phyloP scores from a whole-genome alignment of 192 early-diverging fungal species.

The Coemansia sp. region DNA sequence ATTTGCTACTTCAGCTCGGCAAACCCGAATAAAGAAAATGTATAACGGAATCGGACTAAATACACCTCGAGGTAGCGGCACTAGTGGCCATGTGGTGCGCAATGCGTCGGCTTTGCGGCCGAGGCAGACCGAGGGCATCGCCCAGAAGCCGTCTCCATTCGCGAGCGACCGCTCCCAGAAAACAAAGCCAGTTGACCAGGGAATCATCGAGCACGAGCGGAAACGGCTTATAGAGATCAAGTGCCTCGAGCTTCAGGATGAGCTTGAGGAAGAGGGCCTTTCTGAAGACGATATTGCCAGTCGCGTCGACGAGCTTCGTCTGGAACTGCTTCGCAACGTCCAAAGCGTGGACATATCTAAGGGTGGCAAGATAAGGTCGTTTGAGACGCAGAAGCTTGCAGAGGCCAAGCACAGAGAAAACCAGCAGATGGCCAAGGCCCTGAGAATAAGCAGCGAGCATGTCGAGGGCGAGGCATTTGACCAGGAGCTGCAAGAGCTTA shows the following conservation, averaged over 20 bases:
- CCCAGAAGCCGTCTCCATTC: slow-evolving; percentile 1
- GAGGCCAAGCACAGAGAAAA: slow-evolving; percentile 72
- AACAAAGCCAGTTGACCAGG: slow-evolving; percentile 37
- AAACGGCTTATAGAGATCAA: slow-evolving; percentile 86
- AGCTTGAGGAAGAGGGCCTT: slow-evolving; percentile 74
- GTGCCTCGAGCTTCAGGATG: slow-evolving; percentile 74
- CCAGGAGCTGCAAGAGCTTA: slow-evolving; percentile 61
- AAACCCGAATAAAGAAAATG: too few species aligned
- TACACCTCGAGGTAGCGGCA: slow-evolving; percentile 82
- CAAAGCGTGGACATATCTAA: slow-evolving; percentile 18
- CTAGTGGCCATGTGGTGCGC: slow-evolving; percentile 93
- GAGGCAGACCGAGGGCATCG: slow-evolving; percentile 56
- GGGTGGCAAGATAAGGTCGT: slow-evolving; percentile 38
- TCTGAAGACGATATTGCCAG: slow-evolving; percentile 65
- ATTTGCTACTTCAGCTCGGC: too few species aligned
- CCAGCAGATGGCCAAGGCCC: slow-evolving; percentile 59
- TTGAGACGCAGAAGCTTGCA: slow-evolving; percentile 69
- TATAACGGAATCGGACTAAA: slow-evolving; percentile 81
- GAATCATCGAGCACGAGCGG: slow-evolving; percentile 76
- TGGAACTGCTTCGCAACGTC: slow-evolving; percentile 58
- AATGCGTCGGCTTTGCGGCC: slow-evolving; percentile 75
- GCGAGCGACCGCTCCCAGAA: slow-evolving; percentile 47
- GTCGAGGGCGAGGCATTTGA: slow-evolving; percentile 75
- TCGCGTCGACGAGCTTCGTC: slow-evolving; percentile 60
- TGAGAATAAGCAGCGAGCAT: slow-evolving; percentile 65